phyloP scores from a whole-genome alignment of 768 basidiomycete genomes.

The Postia placenta region DNA sequence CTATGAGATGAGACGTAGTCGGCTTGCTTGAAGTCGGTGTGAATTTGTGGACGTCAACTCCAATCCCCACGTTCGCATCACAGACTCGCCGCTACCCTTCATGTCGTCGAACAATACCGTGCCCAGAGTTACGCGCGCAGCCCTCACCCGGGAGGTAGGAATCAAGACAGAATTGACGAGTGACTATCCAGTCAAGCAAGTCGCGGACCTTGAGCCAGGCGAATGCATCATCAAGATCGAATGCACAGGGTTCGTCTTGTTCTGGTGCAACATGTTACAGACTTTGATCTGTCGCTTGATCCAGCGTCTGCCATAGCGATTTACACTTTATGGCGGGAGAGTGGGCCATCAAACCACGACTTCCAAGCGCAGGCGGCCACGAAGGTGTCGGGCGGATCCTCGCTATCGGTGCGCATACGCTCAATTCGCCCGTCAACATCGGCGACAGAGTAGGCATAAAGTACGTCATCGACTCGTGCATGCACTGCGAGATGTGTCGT shows the following conservation, averaged over 20 bases:
- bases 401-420: slow-evolving; percentile 62
- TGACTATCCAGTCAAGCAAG: slow-evolving; percentile 47
- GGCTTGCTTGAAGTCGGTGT: no score
- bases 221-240: slow-evolving; percentile 68
- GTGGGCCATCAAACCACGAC: neutral
- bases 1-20: no score
- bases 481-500: slow-evolving; percentile 61
- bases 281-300: slow-evolving; percentile 34
- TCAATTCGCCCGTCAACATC: slow-evolving; percentile 49
- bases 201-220: slow-evolving; percentile 48
- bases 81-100: no score
- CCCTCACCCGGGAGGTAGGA: neutral
- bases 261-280: neutral
- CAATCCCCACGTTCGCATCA: no score
- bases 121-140: slow-evolving; percentile 25
- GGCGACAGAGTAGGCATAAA: slow-evolving; percentile 79
- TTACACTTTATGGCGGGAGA: slow-evolving; percentile 4
- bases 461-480: slow-evolving; percentile 62
- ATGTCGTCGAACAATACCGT: slow-evolving; percentile 27
- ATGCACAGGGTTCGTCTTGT: slow-evolving; percentile 61
- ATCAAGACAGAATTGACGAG: neutral
- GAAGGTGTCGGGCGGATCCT: slow-evolving; percentile 68
- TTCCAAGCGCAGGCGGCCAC: slow-evolving; percentile 69
- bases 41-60: no score
- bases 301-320: slow-evolving; percentile 7